Base-by-base conservation (phyloP, 371 early-diverging fungal genomes). In the Smittium culicis region DNA sequence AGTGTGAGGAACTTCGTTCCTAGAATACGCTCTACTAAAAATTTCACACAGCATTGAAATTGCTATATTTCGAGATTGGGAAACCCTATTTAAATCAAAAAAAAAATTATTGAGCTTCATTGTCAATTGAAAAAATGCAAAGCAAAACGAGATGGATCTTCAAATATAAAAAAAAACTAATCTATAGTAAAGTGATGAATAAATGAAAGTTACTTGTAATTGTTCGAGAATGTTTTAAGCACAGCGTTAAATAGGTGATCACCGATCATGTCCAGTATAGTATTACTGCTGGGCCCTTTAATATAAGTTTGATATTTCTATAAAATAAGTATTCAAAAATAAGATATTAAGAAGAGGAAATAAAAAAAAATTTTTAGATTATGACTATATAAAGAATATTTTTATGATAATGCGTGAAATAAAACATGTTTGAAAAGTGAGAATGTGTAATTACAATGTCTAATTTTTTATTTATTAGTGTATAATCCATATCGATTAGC, bases 221-320 rank as follows among this genome's bases (percentile, higher is more conserved):
- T 29, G 5, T 25, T 27, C 16, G 62, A 35, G 25, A 5, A 5
- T 17, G 28, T 28, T 28, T 45, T 64, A 2, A 64, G 45, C n/a
- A 64, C 28, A 28, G 45, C 65, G 20, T 45, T 27, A 45, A 64
- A 64, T 3, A 64, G 30, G 25, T 64, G 33, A 35, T 64, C 54
- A 24, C 65, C 65, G 17, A 64, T 34, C 29, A 64, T 64, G 27
- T 64, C 35, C 54, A 64, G 28, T 16, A 64, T 64, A 2, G 24
- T 64, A 17, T 64, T 64, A 28, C 24, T 64, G 35, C 54, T 45
- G 5, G 65, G 65, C 3, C 35, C 65, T 35, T 64, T 34, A 34
- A 64, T 64, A 35, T 64, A 64, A 16, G 45, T 29, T 28, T 64
- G 34, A 54, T 64, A 64, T 64, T 64, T 64, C 35, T 45, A 45